These are phyloP conservation scores for Colletotrichum sp. DNA, from an alignment of 2,329 filamentous ascomycete species.

Conservation along the genomic window DNA sequence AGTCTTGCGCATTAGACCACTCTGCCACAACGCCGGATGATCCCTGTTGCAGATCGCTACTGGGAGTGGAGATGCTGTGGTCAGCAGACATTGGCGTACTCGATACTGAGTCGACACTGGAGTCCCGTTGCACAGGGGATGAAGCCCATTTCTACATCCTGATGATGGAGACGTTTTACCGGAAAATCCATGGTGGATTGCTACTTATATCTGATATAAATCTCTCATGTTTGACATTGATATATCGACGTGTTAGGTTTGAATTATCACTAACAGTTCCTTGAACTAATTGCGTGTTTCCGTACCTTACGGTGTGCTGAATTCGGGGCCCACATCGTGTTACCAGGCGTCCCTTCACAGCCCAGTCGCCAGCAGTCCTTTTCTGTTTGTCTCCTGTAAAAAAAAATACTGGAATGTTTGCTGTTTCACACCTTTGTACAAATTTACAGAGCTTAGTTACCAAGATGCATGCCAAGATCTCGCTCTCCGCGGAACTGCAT, in stretches of 20 bases:
- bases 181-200: neutral
- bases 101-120: neutral
- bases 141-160: neutral
- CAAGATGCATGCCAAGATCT: neutral
- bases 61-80: neutral
- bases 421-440: neutral
- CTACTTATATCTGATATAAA: neutral
- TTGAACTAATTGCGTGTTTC: neutral
- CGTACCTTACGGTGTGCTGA: neutral
- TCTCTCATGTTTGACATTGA: neutral
- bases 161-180: fast-evolving
- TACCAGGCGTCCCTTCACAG: neutral
- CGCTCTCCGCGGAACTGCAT: neutral
- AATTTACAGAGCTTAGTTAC: neutral
- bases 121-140: neutral
- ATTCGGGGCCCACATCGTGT: neutral
- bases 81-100: neutral
- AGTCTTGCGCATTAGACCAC: neutral
- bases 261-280: neutral
- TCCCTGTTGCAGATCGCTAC: neutral
- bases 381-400: neutral
- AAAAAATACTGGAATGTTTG: too few relatives aligned
- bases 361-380: neutral
- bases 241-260: neutral
- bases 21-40: neutral